Evolutionary conservation across 495 filamentous ascomycete species (phyloP).

Genomic region (Trichoderma gamsii): DNA sequence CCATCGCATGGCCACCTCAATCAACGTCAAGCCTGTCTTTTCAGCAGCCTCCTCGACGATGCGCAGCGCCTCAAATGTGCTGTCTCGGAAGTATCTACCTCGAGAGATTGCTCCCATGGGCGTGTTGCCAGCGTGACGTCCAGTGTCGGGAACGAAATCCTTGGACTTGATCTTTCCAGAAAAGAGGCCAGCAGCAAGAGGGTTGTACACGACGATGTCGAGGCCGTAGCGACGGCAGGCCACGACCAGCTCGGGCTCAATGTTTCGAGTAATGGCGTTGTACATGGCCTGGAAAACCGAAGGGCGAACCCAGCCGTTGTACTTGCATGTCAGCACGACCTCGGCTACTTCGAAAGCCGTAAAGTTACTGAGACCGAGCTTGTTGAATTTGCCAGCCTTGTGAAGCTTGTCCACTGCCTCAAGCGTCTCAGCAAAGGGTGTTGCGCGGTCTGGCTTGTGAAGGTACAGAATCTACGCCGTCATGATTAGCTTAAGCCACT

Average conservation of each 20-base stretch:
- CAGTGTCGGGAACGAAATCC: conserved; percentile 56
- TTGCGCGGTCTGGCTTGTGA: conserved; percentile 51
- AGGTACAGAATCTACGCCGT: conserved; percentile 8
- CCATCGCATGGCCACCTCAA: conserved; percentile 85
- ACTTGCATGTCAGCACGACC: conserved; percentile 72
- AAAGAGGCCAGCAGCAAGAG: conserved; percentile 76
- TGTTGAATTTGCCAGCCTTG: conserved; percentile 81
- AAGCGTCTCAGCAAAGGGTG: conserved; percentile 75
- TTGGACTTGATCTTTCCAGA: conserved; percentile 75
- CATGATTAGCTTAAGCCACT: neutral
- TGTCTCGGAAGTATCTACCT: conserved; percentile 72
- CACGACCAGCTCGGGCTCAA: conserved; percentile 75
- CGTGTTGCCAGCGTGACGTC: conserved; percentile 52
- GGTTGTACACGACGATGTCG: conserved; percentile 89
- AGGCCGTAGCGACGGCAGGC: conserved; percentile 79
- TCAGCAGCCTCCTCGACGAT: conserved; percentile 66
- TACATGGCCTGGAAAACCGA: conserved; percentile 64
- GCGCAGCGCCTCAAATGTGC: conserved; percentile 68
- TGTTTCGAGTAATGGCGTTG: conserved; percentile 65
- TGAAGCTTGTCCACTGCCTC: conserved; percentile 72
- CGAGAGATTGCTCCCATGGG: conserved; percentile 59
- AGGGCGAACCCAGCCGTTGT: conserved; percentile 67
- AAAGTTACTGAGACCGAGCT: conserved; percentile 76
- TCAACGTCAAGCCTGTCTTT: conserved; percentile 68
- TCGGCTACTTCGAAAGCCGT: conserved; percentile 90